A percentile compares a stretch with the other conserved stretches of the same genome.
These are phyloP conservation scores for Cyberlindnera mycetangii DNA, from an alignment of 805 yeast species.

Conservation along the genomic window DNA sequence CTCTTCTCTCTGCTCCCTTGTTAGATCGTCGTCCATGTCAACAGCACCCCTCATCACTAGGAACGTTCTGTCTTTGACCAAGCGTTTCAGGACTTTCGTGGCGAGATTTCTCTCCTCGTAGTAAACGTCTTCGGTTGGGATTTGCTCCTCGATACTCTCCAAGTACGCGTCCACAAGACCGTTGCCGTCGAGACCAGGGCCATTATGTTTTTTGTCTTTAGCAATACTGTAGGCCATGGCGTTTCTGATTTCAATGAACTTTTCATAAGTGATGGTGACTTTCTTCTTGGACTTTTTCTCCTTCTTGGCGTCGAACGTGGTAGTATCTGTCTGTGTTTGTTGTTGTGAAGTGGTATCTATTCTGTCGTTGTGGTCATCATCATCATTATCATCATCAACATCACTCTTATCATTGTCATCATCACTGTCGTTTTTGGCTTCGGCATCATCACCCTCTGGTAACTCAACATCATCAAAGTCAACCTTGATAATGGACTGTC, in stretches of 20 bases:
- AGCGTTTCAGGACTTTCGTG: conserved; percentile 73
- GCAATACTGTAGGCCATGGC: conserved; percentile 64
- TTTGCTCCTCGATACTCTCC: conserved; percentile 64
- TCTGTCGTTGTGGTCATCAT: conserved; percentile 13
- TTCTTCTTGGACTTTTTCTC: conserved; percentile 31
- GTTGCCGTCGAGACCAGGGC: conserved; percentile 63
- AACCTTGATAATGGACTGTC: conserved; percentile 90
- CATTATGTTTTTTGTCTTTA: conserved; percentile 48
- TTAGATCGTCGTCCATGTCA: conserved; percentile 23
- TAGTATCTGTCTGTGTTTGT: not conserved
- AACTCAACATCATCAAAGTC: conserved; percentile 91
- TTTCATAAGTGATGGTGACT: conserved; percentile 74
- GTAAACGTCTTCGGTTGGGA: conserved; percentile 67
- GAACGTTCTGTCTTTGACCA: conserved; percentile 81
- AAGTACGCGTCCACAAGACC: conserved; percentile 81
- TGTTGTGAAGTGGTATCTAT: conserved; percentile 3
- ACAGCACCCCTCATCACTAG: conserved; percentile 56
- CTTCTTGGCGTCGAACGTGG: not conserved
- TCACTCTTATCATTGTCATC: conserved; percentile 11
- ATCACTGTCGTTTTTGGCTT: conserved; percentile 38
- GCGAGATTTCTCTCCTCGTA: conserved; percentile 69
- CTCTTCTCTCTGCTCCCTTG: conserved; percentile 25
- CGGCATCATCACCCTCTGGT: conserved; percentile 53
- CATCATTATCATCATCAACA: conserved; percentile 11
- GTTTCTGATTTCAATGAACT: conserved; percentile 82